Evolutionary conservation across 176 grass and related monocot species (phyloP).

Genomic region (Carex littledalei): DNA sequence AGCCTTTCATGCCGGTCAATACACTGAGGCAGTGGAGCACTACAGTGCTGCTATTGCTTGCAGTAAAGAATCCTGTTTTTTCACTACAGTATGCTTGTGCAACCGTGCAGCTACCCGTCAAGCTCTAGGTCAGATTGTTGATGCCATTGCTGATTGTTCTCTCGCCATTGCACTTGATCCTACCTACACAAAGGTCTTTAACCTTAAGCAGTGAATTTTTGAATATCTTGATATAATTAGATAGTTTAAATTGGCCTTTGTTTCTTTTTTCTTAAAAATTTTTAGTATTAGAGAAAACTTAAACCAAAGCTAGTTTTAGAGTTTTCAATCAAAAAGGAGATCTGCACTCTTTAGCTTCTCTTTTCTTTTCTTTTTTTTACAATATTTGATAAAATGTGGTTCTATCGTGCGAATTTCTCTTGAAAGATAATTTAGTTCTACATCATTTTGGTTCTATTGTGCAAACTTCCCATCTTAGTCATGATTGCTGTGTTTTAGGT

Average conservation of each 20-base stretch:
- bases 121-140: slow-evolving; percentile 70
- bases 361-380: too few relatives aligned
- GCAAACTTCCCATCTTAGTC: not conserved
- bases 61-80: slow-evolving; percentile 51
- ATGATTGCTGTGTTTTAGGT: slow-evolving; percentile 47
- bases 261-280: not conserved
- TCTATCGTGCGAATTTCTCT: not conserved
- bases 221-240: not conserved
- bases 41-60: slow-evolving; percentile 63
- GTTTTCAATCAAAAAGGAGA: too few relatives aligned
- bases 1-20: slow-evolving; percentile 79
- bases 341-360: too few relatives aligned
- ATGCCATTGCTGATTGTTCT: slow-evolving; percentile 90
- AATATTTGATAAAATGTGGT: too few relatives aligned
- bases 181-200: slow-evolving; percentile 69
- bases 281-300: not conserved
- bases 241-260: not conserved
- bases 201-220: not conserved
- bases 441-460: too few relatives aligned
- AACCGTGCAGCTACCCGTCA: slow-evolving; percentile 88
- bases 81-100: slow-evolving; percentile 74
- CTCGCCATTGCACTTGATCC: slow-evolving; percentile 70
- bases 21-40: slow-evolving; percentile 74
- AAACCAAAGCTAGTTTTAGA: too few relatives aligned
- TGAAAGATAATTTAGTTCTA: not conserved